Evolutionary conservation across 23 red algal species (phyloP).

Genomic region (Agarophyton chilense): DNA sequence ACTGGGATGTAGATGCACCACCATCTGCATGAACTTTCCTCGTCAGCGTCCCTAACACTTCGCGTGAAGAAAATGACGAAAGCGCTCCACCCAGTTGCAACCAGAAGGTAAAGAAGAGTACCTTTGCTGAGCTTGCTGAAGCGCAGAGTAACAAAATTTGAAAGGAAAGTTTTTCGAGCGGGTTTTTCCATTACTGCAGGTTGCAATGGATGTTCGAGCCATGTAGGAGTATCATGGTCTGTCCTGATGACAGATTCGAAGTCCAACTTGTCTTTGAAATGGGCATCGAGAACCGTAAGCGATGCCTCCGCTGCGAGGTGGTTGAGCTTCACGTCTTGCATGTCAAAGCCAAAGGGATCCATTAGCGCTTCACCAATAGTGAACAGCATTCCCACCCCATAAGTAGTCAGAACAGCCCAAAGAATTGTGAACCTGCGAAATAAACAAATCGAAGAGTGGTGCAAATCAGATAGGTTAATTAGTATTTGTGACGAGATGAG

Average conservation of each 20-base stretch:
- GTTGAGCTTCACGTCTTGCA: conserved; percentile 50
- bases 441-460: no score
- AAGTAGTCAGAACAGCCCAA: conserved; percentile 43
- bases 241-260: not conserved
- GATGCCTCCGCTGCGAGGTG: conserved; percentile 11
- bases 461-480: no score
- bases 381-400: conserved; percentile 58
- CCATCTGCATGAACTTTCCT: conserved; percentile 17
- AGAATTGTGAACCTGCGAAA: conserved; percentile 45
- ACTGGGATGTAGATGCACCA: conserved; percentile 58
- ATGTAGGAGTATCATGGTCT: conserved; percentile 2
- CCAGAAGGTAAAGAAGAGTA: not conserved
- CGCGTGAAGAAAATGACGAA: conserved; percentile 43
- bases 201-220: not conserved
- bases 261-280: not conserved
- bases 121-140: not conserved
- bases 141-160: not conserved
- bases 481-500: not conserved
- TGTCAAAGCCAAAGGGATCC: conserved; percentile 50
- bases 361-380: conserved; percentile 8
- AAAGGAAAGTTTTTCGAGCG: not conserved
- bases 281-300: conserved; percentile 6
- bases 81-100: conserved; percentile 3
- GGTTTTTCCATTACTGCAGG: not conserved
- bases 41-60: not conserved